A percentile compares a stretch with the other conserved stretches of the same genome.
These are phyloP conservation scores for Fusarium compactum DNA, from an alignment of 2,329 filamentous ascomycete species.

Conservation along the genomic window DNA sequence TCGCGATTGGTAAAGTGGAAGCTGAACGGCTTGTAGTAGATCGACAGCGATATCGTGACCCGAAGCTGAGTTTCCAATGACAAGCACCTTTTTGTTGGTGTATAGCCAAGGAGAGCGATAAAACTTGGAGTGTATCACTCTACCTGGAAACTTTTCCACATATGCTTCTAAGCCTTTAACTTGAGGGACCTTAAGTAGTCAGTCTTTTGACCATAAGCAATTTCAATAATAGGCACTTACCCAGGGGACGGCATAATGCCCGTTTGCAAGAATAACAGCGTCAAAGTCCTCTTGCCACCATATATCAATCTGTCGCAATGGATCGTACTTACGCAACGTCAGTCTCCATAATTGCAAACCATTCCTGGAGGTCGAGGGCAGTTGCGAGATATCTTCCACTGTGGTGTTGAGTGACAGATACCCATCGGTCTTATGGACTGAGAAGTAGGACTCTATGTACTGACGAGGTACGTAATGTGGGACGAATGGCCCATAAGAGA, in stretches of 20 bases:
- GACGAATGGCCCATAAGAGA: slow-evolving; percentile 67
- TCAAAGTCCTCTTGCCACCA: slow-evolving; percentile 68
- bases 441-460: slow-evolving; percentile 68
- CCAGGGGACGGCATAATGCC: slow-evolving; percentile 59
- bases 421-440: slow-evolving; percentile 60
- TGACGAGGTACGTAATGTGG: slow-evolving; percentile 67
- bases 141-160: slow-evolving; percentile 53
- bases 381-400: slow-evolving; percentile 60
- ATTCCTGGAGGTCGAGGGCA: slow-evolving; percentile 33
- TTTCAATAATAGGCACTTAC: slow-evolving; percentile 49
- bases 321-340: slow-evolving; percentile 61
- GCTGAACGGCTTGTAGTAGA: slow-evolving; percentile 52
- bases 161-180: slow-evolving; percentile 60
- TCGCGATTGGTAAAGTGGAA: slow-evolving; percentile 65
- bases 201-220: fast-evolving
- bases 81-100: slow-evolving; percentile 51
- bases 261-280: slow-evolving; percentile 58
- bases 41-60: slow-evolving; percentile 57
- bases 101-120: slow-evolving; percentile 57
- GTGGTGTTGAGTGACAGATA: slow-evolving; percentile 64
- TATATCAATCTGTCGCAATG: slow-evolving; percentile 57
- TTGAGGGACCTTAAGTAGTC: slow-evolving; percentile 54
- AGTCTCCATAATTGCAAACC: slow-evolving; percentile 58
- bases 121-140: slow-evolving; percentile 60
- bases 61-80: slow-evolving; percentile 60